Conservation (phyloP, 2,329 filamentous ascomycete species). For the Aspergillus persii region DNA sequence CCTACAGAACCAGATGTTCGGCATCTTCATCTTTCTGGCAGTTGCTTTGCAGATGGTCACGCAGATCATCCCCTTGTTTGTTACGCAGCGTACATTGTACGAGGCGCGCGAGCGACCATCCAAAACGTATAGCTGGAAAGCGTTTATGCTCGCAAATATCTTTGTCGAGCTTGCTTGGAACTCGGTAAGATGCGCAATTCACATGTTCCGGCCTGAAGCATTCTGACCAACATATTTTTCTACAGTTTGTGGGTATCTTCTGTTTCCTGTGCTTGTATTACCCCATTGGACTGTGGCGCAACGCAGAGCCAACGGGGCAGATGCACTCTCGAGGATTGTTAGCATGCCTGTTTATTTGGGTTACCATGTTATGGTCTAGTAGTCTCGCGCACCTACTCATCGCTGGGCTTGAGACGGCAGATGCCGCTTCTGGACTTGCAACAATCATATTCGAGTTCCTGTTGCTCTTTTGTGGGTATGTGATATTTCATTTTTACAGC, state of each 20-base stretch:
- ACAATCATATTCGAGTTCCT: background rate
- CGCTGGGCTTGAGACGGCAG: background rate
- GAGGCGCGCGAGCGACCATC: background rate
- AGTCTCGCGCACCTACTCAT: background rate
- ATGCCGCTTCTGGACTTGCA: background rate
- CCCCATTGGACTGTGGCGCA: background rate
- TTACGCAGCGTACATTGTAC: background rate
- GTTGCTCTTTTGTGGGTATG: background rate
- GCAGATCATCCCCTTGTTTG: background rate
- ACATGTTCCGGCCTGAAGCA: too few relatives aligned
- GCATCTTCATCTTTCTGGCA: background rate
- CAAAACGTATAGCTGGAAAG: background rate
- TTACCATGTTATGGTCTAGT: background rate
- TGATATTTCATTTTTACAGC: background rate
- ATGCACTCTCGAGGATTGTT: background rate
- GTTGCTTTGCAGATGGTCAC: background rate
- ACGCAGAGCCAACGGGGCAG: background rate
- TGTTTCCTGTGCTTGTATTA: background rate
- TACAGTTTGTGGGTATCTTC: background rate
- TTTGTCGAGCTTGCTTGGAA: background rate
- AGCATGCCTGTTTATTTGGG: background rate
- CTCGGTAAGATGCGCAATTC: background rate
- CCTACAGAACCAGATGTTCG: background rate
- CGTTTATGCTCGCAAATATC: background rate
- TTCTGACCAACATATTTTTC: background rate